Base-by-base conservation (phyloP, 192 early-diverging fungal genomes). In the Backusella sp. region DNA sequence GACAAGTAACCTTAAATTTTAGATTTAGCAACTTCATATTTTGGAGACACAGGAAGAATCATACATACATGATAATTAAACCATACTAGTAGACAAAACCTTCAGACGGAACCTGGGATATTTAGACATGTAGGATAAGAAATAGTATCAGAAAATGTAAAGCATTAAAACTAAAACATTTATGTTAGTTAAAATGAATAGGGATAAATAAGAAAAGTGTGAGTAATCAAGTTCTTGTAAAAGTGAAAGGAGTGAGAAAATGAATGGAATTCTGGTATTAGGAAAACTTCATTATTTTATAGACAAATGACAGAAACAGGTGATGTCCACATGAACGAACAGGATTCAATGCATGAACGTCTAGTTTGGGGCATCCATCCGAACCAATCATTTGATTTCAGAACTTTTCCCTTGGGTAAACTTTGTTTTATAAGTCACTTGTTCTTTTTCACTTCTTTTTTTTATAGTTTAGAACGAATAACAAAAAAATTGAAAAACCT, bases 291-390 rank as follows among this genome's bases (percentile, higher is more conserved):
- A 26, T 62, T 62, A 62, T 28, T 62, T 62, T 62, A 62, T 62
- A 62, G 56, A 62, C 56, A 62, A 62, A 62, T 28, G 8, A 28
- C 8, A 62, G 56, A 62, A 62, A 62, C 56, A 62, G 56, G 56
- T 62, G 56, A 62, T 62, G 23, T 62, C 56, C 26, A 8, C 56
- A 62, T 62, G 21, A 28, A 62, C 56, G 11, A 62, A 62, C 56
- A 62, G 56, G 56, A 62, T 62, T 62, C 4, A 28, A 28, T 62
- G 56, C 56, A 62, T 62, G 23, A 62, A 28, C 56, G 11, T 23
- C 56, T 62, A 62, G 26, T 62, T 62, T 62, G 56, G 56, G 23
- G n/a, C 56, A 3, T 62, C 23, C 26, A 26, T 12, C 56, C 21
- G 56, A 62, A 59, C 56, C 56, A 59, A 59, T 28, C 56, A 59